Conservation (phyloP, 202 grass and related monocot species). For the Eragrostis tef region DNA sequence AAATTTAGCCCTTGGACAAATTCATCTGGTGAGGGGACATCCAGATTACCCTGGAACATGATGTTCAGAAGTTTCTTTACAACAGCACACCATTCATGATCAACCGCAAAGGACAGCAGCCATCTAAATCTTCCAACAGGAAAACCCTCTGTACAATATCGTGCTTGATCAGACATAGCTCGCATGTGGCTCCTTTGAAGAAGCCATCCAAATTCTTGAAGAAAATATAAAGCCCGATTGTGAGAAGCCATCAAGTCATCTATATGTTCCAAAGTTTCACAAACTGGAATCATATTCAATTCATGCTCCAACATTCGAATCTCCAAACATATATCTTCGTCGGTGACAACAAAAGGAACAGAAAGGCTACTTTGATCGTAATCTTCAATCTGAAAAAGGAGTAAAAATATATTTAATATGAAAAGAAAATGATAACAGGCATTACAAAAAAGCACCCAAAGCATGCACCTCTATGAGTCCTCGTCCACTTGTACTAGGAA, state of each 20-base stretch:
- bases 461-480: constrained; percentile 83
- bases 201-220: constrained; percentile 86
- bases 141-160: constrained; percentile 43
- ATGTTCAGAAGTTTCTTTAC: constrained; percentile 72
- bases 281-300: constrained; percentile 52
- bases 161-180: constrained; percentile 39
- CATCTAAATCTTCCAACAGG: constrained; percentile 56
- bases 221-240: constrained; percentile 56
- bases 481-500: constrained; percentile 69
- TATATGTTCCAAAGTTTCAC: constrained; percentile 39
- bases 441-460: constrained; percentile 23
- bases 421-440: constrained; percentile 31
- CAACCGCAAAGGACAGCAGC: constrained; percentile 70
- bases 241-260: constrained; percentile 38
- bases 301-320: constrained; percentile 66
- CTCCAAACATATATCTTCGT: constrained; percentile 69
- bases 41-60: constrained; percentile 62
- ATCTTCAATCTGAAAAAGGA: constrained; percentile 75
- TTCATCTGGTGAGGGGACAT: constrained; percentile 56
- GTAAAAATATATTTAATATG: constrained; percentile 4
- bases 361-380: constrained; percentile 67
- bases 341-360: constrained; percentile 77
- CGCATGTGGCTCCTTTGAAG: constrained; percentile 58
- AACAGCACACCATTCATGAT: constrained; percentile 70
- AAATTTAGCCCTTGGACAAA: constrained; percentile 61